Base-by-base conservation (phyloP, 1,284 basidiomycete genomes). In the Trametes sp. region DNA sequence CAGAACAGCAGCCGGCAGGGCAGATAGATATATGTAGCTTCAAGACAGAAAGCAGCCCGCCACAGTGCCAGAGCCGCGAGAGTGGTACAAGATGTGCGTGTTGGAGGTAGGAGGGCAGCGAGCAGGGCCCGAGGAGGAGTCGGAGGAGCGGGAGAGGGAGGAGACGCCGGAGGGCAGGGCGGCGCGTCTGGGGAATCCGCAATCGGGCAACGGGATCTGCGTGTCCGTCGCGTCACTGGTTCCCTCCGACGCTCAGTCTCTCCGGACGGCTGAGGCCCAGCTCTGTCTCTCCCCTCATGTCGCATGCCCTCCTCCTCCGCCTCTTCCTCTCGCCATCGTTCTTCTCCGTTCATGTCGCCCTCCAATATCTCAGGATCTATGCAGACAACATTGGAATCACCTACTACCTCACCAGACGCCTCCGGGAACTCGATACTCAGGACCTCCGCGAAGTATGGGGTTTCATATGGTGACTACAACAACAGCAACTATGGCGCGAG, bases 401-500 rank as follows among this genome's bases (percentile, higher is more conserved):
- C 19, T 96, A 98, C 79, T 98, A 98, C 76, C 86, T 98, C 65
- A 95, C 95, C 52, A 84, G 88, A 63, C 85, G 95, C 66, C 88
- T 98, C 73, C 84, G 85, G 66, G 85, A 88, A 61, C 86, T 96
- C 73, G 87, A 92, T 65, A 86, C 87, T 21, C 83, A 89, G 59
- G 94, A 98, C 69, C 83, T 98, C 61, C 88, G 92, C 72, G 96
- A 97, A 77, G 95, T 97, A 70, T 98, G 96, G 96, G 95, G 95
- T 23, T 96, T 98, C 76, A 87, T 98, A 76, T 98, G 95, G 95
- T 96, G 76, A 75, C 44, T 35, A 45, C 51, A 42, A 26, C 64
- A 35, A 42, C 56, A 53, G 63, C 35, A n/a, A 19, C 72, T 7
- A 41, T n/a, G 6, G 19, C 16, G 1, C 14, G 16, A n/a, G 4